Base-by-base conservation (phyloP, 768 basidiomycete genomes). In the Amanita inopinata region DNA sequence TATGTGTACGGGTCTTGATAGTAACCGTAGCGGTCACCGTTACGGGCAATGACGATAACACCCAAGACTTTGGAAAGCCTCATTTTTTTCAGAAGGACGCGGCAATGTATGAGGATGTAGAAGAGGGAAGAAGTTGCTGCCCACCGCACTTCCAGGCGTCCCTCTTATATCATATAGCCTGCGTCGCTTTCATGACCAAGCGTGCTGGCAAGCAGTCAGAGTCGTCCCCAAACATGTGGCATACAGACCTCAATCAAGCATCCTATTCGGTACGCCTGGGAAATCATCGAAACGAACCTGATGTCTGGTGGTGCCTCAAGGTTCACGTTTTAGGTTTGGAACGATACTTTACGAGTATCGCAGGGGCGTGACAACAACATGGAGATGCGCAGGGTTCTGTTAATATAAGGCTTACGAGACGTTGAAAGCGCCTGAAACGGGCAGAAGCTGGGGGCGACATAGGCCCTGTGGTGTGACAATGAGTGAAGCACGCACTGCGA, bases 41-140 rank as follows among this genome's bases (percentile, higher is more conserved):
- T 86, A 57, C 85, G 80, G 46, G 80, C 78, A 55, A 88, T 66
- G 59, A 86, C 67, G 52, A 88, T 71, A 55, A 79, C 82, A 64
- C 85, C 85, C 54, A 81, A 78, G 46, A 87, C 80, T 63, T 79
- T 67, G 48, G 73, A 73, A 50, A 72, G 56, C 57, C 63, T 58
- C 67, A 70, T 69, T 35, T 44, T 40, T 33, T 37, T 33, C 44
- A 43, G 46, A 46, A 30, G 42, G 36, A 46, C 42, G 38, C 19
- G 43, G 43, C 33, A 44, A 38, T 46, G 33, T 33, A 48, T 42
- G 41, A 48, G 33, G 49, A 46, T 51, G 49, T 42, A 42, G 51
- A 44, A 49, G 51, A 50, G 43, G 46, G 47, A 40, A 45, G 46
- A 35, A 49, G 50, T 50, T 53, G 43, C 35, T 43, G 33, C n/a